Base-by-base conservation (phyloP, 2,329 filamentous ascomycete genomes). In the Colletotrichum navitas region DNA sequence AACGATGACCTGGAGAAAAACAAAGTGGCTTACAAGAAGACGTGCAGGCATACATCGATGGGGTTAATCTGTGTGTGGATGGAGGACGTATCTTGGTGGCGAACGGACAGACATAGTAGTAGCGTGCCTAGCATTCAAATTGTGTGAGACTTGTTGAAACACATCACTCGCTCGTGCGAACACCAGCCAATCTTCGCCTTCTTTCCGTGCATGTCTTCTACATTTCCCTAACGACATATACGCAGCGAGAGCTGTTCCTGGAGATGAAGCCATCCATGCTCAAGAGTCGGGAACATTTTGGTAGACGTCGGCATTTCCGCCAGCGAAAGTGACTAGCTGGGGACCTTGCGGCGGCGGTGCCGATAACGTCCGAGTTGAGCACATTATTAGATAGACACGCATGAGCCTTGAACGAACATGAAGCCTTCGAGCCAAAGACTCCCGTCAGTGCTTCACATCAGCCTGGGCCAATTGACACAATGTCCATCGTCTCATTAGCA, bases 61-160 rank as follows among this genome's bases (percentile, higher is more conserved):
- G 61, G 1, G 29, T 63, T 3, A 54, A 54, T 26, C 12, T 63
- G 1, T 63, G 61, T 41, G 18, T 63, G 3, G 61, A 63, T 18
- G 47, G 61, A 14, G 61, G 61, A 18, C 61, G 49, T 36, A 24
- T 63, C 7, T 26, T 63, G 12, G 34, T 63, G 3, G 49, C 61
- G 1, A 63, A 63, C 34, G 47, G 61, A 16, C 61, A 63, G 49
- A 54, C 51, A 14, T 54, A 54, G 24, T 16, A 16, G 4, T n/a
- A 24, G 45, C n/a, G 21, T 51, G 14, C 5, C 24, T 32, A 52
- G 24, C 24, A 29, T 8, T 52, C 26, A 32, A 8, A 8, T 6
- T 18, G 6, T 18, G 6, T 4, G 18, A 21, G 24, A 26, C 24
- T 18, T 52, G 11, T 29, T 49, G 7, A 24, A 32, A 51, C 16